Evolutionary conservation across 208 protist species (phyloP).

Genomic region (Trypanosoma melophagium): DNA sequence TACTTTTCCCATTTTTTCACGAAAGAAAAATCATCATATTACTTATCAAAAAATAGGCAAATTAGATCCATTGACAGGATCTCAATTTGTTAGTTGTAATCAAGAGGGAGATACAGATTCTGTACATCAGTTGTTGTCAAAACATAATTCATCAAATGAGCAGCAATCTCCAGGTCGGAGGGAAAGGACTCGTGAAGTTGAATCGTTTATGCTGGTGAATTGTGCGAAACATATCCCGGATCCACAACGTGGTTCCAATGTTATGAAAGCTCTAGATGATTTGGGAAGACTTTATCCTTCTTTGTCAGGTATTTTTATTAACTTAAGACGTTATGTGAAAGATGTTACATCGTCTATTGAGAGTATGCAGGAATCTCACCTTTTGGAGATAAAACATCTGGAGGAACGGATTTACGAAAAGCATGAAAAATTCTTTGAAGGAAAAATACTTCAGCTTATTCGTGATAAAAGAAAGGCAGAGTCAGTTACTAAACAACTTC

Average conservation of each 20-base stretch:
- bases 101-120: conserved; percentile 1
- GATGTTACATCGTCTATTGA: conserved; percentile 29
- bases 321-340: conserved; percentile 38
- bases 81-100: neutral
- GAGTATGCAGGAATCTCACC: conserved; percentile 24
- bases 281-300: conserved; percentile 41
- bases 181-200: conserved; percentile 36
- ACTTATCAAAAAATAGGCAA: neutral
- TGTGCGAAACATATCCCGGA: conserved; percentile 38
- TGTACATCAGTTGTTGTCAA: neutral
- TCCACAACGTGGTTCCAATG: conserved; percentile 32
- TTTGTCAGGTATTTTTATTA: conserved; percentile 32
- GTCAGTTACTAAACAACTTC: conserved; percentile 26
- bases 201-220: conserved; percentile 29
- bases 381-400: conserved; percentile 34
- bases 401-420: conserved; percentile 45
- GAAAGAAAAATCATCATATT: neutral
- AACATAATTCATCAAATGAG: neutral
- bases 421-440: conserved; percentile 69
- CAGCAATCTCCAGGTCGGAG: neutral
- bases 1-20: no score
- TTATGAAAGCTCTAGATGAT: conserved; percentile 39
- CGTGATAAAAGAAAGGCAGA: conserved; percentile 45
- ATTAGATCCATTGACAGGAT: conserved; percentile 3
- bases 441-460: conserved; percentile 56